These are phyloP conservation scores for Chaetomium cochliodes DNA, from an alignment of 495 filamentous ascomycete species.

Conservation along the genomic window DNA sequence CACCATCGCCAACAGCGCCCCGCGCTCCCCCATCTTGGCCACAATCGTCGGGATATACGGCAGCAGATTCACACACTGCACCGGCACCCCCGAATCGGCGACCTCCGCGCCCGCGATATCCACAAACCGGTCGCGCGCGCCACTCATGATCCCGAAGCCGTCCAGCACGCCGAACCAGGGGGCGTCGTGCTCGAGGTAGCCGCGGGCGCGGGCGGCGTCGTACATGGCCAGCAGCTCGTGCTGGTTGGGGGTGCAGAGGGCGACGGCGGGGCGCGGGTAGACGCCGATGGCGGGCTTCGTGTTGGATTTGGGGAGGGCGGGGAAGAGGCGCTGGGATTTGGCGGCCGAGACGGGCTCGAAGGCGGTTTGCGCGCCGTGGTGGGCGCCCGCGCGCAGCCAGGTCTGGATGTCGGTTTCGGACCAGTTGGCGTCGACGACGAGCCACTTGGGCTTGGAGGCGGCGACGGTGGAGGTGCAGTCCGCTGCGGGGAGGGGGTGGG, in stretches of 20 bases:
- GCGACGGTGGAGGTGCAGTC: slow-evolving; percentile 61
- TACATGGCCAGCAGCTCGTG: slow-evolving; percentile 79
- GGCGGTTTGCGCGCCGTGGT: slow-evolving; percentile 57
- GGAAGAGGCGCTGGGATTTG: slow-evolving; percentile 73
- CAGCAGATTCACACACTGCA: slow-evolving; percentile 78
- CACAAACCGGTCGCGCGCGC: slow-evolving; percentile 63
- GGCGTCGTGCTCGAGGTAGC: slow-evolving; percentile 59
- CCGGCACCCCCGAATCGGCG: slow-evolving; percentile 78
- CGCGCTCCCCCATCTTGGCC: slow-evolving; percentile 76
- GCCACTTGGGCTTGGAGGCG: slow-evolving; percentile 61
- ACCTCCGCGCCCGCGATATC: slow-evolving; percentile 57
- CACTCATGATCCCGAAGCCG: slow-evolving; percentile 59
- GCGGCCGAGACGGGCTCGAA: slow-evolving; percentile 88
- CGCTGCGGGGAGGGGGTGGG: slow-evolving; percentile 44
- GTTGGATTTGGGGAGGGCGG: slow-evolving; percentile 27
- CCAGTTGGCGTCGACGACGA: slow-evolving; percentile 86
- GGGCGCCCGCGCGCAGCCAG: slow-evolving; percentile 60
- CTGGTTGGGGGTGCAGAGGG: slow-evolving; percentile 78
- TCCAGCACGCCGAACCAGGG: slow-evolving; percentile 83
- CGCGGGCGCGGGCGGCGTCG: slow-evolving; percentile 56
- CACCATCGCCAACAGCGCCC: slow-evolving; percentile 75
- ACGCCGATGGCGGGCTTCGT: slow-evolving; percentile 39
- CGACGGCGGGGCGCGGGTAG: slow-evolving; percentile 62
- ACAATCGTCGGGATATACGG: slow-evolving; percentile 80
- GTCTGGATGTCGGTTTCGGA: slow-evolving; percentile 55